Evolutionary conservation across 306 rosid species (phyloP), one percentile per base, ranked within the genome.

Genomic region (Amphicarpaea edgeworthii): DNA sequence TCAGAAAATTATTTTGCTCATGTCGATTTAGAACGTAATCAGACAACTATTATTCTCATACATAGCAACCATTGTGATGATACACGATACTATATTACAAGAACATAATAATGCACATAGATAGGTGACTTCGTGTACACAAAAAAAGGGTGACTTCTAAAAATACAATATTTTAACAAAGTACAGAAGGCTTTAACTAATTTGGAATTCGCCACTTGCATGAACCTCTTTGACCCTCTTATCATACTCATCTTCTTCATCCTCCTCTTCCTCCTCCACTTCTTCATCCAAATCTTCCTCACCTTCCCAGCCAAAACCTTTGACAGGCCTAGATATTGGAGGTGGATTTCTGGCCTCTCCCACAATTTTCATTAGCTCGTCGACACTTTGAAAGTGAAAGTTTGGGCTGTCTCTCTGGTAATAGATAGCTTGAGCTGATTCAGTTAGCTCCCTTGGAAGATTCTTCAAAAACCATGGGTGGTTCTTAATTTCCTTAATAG

Each of bases 391-490:
- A 15, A 85, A 77, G 54, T 86, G 86, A 66, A 87, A 91, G 82
- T 87, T 85, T 19, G 93, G 93, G 66, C 81, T 88, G 78, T 81
- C 89, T 79, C 88, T 87, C 73, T 85, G 91, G 78, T 87, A 88
- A 81, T 88, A 88, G 34, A 72, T 42, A 20, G 86, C 81, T 87
- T 91, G 96, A 75, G 87, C 85, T 32, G 96, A 61, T 71, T 91
- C 96, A 24, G 91, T 88, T 14, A 91, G 85, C 81, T 88, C 96
- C 79, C 96, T 91, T 53, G 96, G 96, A 68, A 91, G 82, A 73
- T 87, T 91, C 94, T 89, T 91, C 57, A 91, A 28, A 72, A 89
- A 89, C 97, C 97, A 91, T 2, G 94, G 97, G 50, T 91, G 97
- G 70, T 54, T 86, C 86, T 89, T 91, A 69, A 91, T 91, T 54